Evolutionary conservation across 345 rosid genomes (phyloP).

Genomic region (Erucastrum elatum): DNA sequence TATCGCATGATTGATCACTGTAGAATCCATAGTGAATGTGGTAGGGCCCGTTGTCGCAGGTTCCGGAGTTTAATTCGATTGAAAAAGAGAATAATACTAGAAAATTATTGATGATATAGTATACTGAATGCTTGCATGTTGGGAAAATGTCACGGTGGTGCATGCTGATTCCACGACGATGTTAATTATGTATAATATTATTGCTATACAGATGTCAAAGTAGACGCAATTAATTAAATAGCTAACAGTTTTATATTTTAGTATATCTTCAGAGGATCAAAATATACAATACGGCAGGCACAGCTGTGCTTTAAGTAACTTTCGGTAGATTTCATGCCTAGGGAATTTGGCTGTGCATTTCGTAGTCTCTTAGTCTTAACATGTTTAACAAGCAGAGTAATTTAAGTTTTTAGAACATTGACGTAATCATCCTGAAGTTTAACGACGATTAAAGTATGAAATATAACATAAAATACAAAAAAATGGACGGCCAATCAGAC

Average conservation of each 20-base stretch:
- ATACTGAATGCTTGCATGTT: slow-evolving; percentile 15
- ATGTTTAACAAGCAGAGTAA: background rate
- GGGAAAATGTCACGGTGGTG: slow-evolving; percentile 32
- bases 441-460: background rate
- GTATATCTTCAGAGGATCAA: slow-evolving; percentile 20
- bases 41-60: slow-evolving; percentile 29
- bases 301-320: background rate
- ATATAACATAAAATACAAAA: background rate
- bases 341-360: background rate
- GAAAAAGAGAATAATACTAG: background rate
- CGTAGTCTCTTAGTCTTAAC: background rate
- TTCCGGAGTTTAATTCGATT: background rate
- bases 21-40: background rate
- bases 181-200: background rate
- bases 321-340: background rate
- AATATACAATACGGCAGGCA: background rate
- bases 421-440: background rate
- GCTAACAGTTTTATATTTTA: background rate
- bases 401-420: background rate
- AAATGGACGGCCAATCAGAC: background rate
- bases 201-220: slow-evolving; percentile 17
- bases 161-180: slow-evolving; percentile 30
- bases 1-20: background rate
- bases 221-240: slow-evolving; percentile 11
- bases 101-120: background rate